Conservation (phyloP, 2,329 filamentous ascomycete species). For the Aplosporella prunicola region DNA sequence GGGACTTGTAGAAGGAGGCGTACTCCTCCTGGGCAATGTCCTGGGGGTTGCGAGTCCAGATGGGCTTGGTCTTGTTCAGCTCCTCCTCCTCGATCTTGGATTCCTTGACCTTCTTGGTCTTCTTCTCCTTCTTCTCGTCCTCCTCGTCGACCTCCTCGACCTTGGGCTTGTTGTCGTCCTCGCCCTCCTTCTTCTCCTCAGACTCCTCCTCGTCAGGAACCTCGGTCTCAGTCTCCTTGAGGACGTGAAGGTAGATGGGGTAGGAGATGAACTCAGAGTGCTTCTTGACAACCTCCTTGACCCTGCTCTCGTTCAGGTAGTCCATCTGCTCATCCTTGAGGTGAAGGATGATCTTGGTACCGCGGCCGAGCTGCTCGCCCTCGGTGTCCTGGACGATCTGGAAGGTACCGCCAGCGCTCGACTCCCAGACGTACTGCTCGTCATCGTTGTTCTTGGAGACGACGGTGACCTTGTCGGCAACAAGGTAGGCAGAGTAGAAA, state of each 20-base stretch:
- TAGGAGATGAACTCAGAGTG: slow-evolving; percentile 99
- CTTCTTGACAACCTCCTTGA: slow-evolving; percentile 99
- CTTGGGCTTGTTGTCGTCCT: slow-evolving; percentile 89
- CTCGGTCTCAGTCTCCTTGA: slow-evolving; percentile 99
- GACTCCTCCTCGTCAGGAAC: slow-evolving; percentile 92
- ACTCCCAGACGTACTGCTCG: slow-evolving; percentile 99
- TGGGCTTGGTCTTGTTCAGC: slow-evolving; percentile 99
- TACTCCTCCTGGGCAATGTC: slow-evolving; percentile 97
- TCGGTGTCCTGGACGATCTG: slow-evolving; percentile 84
- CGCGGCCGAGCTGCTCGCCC: slow-evolving; percentile 81
- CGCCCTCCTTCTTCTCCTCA: slow-evolving; percentile 59
- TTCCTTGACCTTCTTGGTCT: slow-evolving; percentile 99
- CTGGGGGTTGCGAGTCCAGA: slow-evolving; percentile 96
- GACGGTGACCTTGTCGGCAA: slow-evolving; percentile 92
- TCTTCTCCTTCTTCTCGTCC: slow-evolving; percentile 80
- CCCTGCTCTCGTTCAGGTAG: slow-evolving; percentile 96
- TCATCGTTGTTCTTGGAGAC: slow-evolving; percentile 99
- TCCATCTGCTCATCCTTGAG: slow-evolving; percentile 98
- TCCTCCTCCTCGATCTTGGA: slow-evolving; percentile 98
- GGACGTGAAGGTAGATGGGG: slow-evolving; percentile 99
- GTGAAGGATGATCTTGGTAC: slow-evolving; percentile 96
- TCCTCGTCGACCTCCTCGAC: slow-evolving; percentile 87
- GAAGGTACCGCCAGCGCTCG: slow-evolving; percentile 93
- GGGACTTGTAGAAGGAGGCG: slow-evolving; percentile 98
- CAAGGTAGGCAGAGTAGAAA: slow-evolving; percentile 99